Percentiles rank a stretch among this genome's conserved stretches.
phyloP scores from a whole-genome alignment of 805 yeast species.

The Metschnikowia cubensis region DNA sequence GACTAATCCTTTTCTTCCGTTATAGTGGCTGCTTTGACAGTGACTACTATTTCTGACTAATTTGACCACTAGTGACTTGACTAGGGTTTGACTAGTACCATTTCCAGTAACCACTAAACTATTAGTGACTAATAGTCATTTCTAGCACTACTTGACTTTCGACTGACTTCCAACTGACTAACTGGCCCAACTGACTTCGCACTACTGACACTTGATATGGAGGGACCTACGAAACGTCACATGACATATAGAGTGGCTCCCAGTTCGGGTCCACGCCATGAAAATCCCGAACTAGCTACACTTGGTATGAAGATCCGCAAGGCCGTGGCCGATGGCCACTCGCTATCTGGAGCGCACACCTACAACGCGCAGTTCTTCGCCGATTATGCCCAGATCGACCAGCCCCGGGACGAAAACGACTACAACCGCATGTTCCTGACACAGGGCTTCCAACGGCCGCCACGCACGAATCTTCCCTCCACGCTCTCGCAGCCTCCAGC shows the following conservation, averaged over 20 bases:
- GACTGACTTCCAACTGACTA: no score
- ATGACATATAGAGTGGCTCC: background rate
- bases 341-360: constrained; percentile 11
- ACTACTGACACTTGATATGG: background rate
- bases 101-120: no score
- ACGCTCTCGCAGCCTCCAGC: constrained; percentile 43
- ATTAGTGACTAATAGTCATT: no score
- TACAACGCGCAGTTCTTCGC: constrained; percentile 9
- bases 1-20: no score
- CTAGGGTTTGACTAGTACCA: no score
- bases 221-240: background rate
- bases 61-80: no score
- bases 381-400: constrained; percentile 2
- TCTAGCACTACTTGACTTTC: no score
- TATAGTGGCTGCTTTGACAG: no score
- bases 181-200: no score
- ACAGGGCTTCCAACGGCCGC: background rate
- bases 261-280: constrained; percentile 18
- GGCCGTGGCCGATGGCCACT: constrained; percentile 60
- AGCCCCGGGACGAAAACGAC: background rate
- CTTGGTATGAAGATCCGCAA: constrained; percentile 72
- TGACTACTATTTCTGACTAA: no score
- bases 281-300: constrained; percentile 43
- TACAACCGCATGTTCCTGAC: background rate
- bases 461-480: constrained; percentile 41